Evolutionary conservation across 2,329 filamentous ascomycete genomes (phyloP).

Genomic region (Monilinia vaccinii-corymbosi): DNA sequence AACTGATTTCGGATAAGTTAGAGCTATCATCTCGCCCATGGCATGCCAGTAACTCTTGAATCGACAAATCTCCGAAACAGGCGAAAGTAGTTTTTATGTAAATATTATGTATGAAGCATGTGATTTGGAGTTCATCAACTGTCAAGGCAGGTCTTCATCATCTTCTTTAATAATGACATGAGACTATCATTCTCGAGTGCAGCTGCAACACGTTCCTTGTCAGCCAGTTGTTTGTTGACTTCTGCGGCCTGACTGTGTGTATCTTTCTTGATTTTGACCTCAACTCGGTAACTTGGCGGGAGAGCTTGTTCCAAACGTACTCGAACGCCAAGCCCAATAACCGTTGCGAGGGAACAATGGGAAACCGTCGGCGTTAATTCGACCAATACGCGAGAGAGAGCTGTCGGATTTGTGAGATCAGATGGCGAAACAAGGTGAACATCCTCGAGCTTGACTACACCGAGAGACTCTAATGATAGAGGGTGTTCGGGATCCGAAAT

Average conservation of each 20-base stretch:
- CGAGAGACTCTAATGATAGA: conserved; percentile 82
- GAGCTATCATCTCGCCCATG: neutral
- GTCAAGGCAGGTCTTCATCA: conserved; percentile 68
- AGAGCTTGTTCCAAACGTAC: conserved; percentile 85
- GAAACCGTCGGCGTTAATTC: conserved; percentile 94
- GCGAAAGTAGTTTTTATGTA: neutral
- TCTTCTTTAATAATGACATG: conserved; percentile 81
- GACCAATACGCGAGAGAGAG: conserved; percentile 66
- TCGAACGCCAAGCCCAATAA: conserved; percentile 88
- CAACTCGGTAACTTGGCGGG: conserved; percentile 83
- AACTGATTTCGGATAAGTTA: neutral
- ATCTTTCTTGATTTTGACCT: conserved; percentile 90
- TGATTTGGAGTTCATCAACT: neutral
- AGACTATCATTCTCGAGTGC: conserved; percentile 90
- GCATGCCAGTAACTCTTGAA: neutral
- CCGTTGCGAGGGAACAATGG: conserved; percentile 91
- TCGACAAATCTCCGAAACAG: neutral
- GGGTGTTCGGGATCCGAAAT: conserved; percentile 97
- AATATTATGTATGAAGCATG: neutral
- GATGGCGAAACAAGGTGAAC: conserved; percentile 69
- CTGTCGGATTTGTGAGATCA: conserved; percentile 42
- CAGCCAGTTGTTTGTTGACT: conserved; percentile 91
- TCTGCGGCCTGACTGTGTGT: conserved; percentile 93
- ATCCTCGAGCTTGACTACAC: conserved; percentile 92
- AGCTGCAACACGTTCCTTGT: conserved; percentile 93